Base-by-base conservation (phyloP, 2,329 filamentous ascomycete species). In the Cyphellophora europaea region DNA sequence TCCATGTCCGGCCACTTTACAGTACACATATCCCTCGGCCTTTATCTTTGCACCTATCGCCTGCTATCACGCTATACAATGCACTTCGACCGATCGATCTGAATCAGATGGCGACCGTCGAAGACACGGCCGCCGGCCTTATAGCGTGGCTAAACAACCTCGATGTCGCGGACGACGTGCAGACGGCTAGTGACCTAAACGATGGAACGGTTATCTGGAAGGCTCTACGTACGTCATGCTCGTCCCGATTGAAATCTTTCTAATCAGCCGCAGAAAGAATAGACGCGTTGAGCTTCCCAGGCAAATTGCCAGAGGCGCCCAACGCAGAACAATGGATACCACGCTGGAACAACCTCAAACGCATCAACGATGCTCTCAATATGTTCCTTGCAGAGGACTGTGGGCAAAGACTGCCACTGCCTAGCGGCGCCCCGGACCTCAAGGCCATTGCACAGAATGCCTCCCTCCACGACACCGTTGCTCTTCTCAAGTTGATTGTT, bases 401-500 rank as follows among this genome's bases (percentile, higher is more conserved):
- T 40, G 58, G 62, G 37, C 62, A 62, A 33, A 49, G 54, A 40
- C 42, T 65, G 5, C 63, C 61, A 4, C 51, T 58, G 12, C 59
- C 61, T 10, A 54, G 61, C 17, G 57, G 62, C 37, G 55, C 57
- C 5, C 63, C 62, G n/a, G 61, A 66, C 40, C 55, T 67, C 32
- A 62, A 67, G 50, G 54, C 59, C 8, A 57, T 67, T 37, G 63
- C 63, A 11, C 62, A 65, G 41, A 58, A 60, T 33, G 55, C 54
- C 13, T 59, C 62, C 16, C 46, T 55, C 19, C 58, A 58, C 38
- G 62, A 66, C 45, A 58, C 57, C 30, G 58, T 63, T 37, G 62
- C 79, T 63, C 62, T 82, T 33, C 61, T 82, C 27, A 74, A 74
- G 39, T 64, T 81, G 36, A 68, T 81, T 52, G 63, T 82, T 14